A percentile compares a stretch with the other conserved stretches of the same genome.
phyloP scores from a whole-genome alignment of 768 basidiomycete species.

The Tremella yokohamensis region DNA sequence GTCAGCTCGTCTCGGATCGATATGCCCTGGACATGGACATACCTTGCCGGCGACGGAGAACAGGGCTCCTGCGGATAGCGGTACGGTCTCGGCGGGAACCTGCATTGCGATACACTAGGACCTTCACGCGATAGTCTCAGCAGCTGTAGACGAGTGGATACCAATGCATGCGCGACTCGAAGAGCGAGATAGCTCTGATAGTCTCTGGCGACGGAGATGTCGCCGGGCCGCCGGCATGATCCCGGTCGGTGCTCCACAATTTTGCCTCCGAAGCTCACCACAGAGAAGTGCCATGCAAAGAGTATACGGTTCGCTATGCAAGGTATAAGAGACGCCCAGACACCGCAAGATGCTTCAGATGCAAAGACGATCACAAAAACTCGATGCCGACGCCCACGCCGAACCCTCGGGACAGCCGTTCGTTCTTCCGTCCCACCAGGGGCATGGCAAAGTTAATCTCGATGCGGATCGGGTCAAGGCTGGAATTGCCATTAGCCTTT shows the following conservation, averaged over 20 bases:
- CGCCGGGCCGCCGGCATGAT: too few relatives aligned
- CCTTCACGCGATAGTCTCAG: neutral
- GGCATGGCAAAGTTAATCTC: slow-evolving; percentile 50
- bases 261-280: neutral
- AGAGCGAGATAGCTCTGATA: neutral
- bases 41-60: slow-evolving; percentile 20
- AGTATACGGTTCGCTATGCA: neutral
- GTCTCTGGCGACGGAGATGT: too few relatives aligned
- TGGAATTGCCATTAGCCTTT: slow-evolving; percentile 10
- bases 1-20: neutral
- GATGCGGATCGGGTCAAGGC: slow-evolving; percentile 46
- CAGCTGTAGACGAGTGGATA: neutral
- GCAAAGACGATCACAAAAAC: slow-evolving; percentile 31
- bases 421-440: slow-evolving; percentile 44
- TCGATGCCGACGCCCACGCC: slow-evolving; percentile 49
- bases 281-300: neutral
- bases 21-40: neutral
- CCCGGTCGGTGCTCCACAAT: neutral
- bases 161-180: neutral
- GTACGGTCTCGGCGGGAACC: neutral
- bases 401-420: slow-evolving; percentile 44
- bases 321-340: neutral
- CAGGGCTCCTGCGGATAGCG: slow-evolving; percentile 11
- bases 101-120: neutral
- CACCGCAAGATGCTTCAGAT: neutral